phyloP scores from a whole-genome alignment of 2,329 filamentous ascomycete genomes.

The Neonectria coccinea region DNA sequence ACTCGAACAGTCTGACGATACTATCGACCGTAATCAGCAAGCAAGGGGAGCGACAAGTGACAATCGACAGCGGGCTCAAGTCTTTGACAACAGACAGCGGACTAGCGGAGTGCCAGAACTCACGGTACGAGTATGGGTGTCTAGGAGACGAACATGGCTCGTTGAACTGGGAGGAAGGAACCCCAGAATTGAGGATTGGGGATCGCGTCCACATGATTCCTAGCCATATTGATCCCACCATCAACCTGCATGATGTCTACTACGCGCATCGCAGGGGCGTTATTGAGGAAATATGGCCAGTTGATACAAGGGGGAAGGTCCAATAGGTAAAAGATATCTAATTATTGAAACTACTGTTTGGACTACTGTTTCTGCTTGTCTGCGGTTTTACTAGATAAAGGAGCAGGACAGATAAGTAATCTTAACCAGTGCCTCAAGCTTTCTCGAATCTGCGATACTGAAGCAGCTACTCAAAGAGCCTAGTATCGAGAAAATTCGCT shows the following conservation, averaged over 20 bases:
- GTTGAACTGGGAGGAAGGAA: conserved; percentile 25
- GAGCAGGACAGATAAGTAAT: too few relatives aligned
- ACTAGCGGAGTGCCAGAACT: conserved; percentile 33
- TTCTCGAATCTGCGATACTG: too few relatives aligned
- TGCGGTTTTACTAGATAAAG: too few relatives aligned
- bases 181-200: conserved; percentile 16
- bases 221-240: conserved; percentile 38
- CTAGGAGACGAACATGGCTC: conserved; percentile 38
- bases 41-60: conserved; percentile 34
- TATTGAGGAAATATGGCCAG: conserved; percentile 33
- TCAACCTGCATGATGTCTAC: conserved; percentile 38
- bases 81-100: conserved; percentile 36
- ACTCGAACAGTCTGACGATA: conserved; percentile 54
- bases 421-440: too few relatives aligned
- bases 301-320: conserved; percentile 37
- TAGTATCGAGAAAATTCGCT: too few relatives aligned
- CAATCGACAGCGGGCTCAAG: conserved; percentile 35
- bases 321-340: conserved; percentile 20
- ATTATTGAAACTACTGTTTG: too few relatives aligned
- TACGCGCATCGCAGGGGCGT: conserved; percentile 30
- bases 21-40: conserved; percentile 31
- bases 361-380: too few relatives aligned
- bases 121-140: conserved; percentile 16
- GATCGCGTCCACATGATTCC: conserved; percentile 38
- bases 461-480: too few relatives aligned